These are phyloP conservation scores for Verruconis gallopava DNA, from an alignment of 2,329 filamentous ascomycete species.

Conservation along the genomic window DNA sequence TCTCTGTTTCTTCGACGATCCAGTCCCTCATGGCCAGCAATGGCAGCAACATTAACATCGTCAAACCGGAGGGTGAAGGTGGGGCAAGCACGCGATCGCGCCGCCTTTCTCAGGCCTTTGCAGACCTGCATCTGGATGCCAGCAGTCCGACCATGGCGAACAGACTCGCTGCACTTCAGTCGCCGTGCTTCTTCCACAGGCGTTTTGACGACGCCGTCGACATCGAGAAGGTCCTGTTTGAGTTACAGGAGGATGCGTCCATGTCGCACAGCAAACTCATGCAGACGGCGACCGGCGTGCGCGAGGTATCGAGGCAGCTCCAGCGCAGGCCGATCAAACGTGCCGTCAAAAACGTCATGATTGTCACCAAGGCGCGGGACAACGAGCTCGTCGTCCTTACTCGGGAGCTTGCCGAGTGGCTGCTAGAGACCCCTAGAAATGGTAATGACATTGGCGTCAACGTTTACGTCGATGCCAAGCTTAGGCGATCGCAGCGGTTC, in stretches of 20 bases:
- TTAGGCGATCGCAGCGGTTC: constrained; percentile 79
- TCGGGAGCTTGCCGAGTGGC: constrained; percentile 74
- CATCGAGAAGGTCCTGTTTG: constrained; percentile 85
- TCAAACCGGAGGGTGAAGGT: constrained; percentile 21
- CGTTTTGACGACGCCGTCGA: constrained; percentile 94
- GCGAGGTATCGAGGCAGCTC: constrained; percentile 90
- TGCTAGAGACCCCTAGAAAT: constrained; percentile 79
- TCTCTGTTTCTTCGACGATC: constrained; percentile 51
- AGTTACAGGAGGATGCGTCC: constrained; percentile 59
- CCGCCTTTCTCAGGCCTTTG: constrained; percentile 48
- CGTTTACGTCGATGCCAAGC: constrained; percentile 95
- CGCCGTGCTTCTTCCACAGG: constrained; percentile 95
- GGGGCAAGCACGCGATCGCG: constrained; percentile 38
- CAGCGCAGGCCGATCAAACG: constrained; percentile 85
- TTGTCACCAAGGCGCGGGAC: constrained; percentile 94
- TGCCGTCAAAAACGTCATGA: constrained; percentile 90
- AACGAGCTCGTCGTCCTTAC: constrained; percentile 86
- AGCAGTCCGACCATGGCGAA: constrained; percentile 30
- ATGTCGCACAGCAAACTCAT: constrained; percentile 90
- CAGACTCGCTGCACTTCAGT: constrained; percentile 59
- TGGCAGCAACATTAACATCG: constrained; percentile 12
- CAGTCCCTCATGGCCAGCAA: constrained; percentile 40
- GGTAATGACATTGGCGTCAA: constrained; percentile 83
- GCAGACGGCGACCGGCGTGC: constrained; percentile 87
- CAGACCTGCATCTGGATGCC: constrained; percentile 33